Evolutionary conservation across 176 grass and related monocot genomes (phyloP), one percentile per base, ranked within the genome.

Genomic region (Triticum turgidum): DNA sequence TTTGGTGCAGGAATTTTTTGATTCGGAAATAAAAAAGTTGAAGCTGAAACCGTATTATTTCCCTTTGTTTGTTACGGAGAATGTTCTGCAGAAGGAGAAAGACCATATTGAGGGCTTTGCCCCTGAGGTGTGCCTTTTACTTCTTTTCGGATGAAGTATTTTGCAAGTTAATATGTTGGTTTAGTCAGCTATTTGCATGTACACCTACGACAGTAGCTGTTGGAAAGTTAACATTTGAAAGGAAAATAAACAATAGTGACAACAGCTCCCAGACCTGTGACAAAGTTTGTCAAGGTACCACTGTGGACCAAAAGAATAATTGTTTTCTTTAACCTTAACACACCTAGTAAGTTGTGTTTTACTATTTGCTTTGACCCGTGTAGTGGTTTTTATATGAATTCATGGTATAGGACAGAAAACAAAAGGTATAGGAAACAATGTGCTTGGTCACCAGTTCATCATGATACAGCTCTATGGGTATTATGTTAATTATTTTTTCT

Each of bases 21-120:
- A 96, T 83, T 87, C 91, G 17, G 91, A 98, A 88, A 92, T 98
- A 54, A 98, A 95, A 41, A 98, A 94, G 82, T 87, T 96, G 86
- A 95, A 95, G 74, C 84, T 98, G 47, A 92, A 94, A 79, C 92
- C 92, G 83, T 83, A 89, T 62, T 98, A 98, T 89, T 98, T 98
- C 29, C 96, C 96, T 52, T 88, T 98, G 86, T 98, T 96, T 82
- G 96, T 98, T 70, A 98, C 93, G 69, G 96, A 98, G 82, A 98
- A 89, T 91, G 93, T 98, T 30, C 88, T 98, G 13, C 93, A 98
- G 66, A 98, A 92, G 79, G 96, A 98, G 70, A 98, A 98, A 76
- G 96, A 96, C 63, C 96, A 98, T 76, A 95, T 98, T 69, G 96
- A 98, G 85, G 96, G 96, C 68, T 98, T 98, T 88, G 96, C 96